Base-by-base conservation (phyloP, 306 rosid genomes). In the Medicago arabica region DNA sequence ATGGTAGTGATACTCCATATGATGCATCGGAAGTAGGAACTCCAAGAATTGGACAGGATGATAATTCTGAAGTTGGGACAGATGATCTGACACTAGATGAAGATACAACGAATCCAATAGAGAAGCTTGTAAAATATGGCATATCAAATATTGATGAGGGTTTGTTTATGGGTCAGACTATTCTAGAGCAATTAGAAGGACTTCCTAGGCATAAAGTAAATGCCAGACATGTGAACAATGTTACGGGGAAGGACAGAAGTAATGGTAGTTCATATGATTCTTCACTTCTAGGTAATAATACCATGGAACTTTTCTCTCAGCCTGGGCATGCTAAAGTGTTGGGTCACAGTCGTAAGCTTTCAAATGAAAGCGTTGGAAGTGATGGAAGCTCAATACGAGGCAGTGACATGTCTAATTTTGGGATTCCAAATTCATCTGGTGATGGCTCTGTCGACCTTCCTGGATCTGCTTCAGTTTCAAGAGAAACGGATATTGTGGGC, bases 171-270 rank as follows among this genome's bases (percentile, higher is more conserved):
- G 96, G 99, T 50, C 98, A 96, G 85, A 88, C 99, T 23, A 92
- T 96, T 83, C 86, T 96, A 75, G 99, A 92, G 77, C 96, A 92
- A 82, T 87, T 92, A 84, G 98, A 96, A 88, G 99, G 99, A 85
- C 92, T 91, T 80, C 97, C 97, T 23, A 90, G 87, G 87, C 89
- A 91, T 89, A 96, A 89, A 91, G 82, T 74, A 64, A 90, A 83
- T 85, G 78, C 86, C 74, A 84, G 91, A 82, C 91, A 89, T 81
- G 73, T 77, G 73, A 88, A 85, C 83, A 83, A 84, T 85, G 80
- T 64, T 75, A 57, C 67, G 17, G 90, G 77, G 78, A 87, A 87
- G 77, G 78, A 76, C 69, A 70, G 69, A 58, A 79, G 72, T 84
- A 92, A 90, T 80, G 97, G 98, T 81, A 91, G 86, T 86, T 79